Evolutionary conservation across 2,329 filamentous ascomycete genomes (phyloP), one percentile per base, ranked within the genome.

Genomic region (Tolypocladium inflatum): DNA sequence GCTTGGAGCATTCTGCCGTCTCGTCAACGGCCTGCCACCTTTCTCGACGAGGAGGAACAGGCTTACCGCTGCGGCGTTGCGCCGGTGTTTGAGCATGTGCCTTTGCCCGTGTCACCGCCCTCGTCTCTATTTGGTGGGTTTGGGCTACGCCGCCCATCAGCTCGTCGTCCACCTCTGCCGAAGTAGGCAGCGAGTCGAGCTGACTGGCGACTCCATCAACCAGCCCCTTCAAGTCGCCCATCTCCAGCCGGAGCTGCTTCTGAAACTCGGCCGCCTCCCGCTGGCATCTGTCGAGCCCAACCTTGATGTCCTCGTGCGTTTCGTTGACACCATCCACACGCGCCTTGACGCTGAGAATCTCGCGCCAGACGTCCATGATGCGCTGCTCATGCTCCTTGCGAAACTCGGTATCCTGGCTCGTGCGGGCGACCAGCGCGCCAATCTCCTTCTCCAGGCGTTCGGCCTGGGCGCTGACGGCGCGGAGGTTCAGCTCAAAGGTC

Each of bases 401-500:
- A 55, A 69, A 73, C 5, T 62, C 60, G 21, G 65, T 63, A 41
- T 74, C 66, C 10, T 67, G 57, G 9, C 61, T 60, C 2, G 68
- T 72, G 19, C 57, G 56, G 8, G 42, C 19, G 9, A 67, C 64
- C 8, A 74, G 67, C 21, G 59, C 57, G 8, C 57, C 58, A 35
- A 74, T 57, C 11, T 72, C 67, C 2, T 60, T 60, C 56, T 73
- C 67, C 2, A 74, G 66, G 4, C 65, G 63, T 48, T 68, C 63
- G 1, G 67, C 66, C 54, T 69, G 67, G 26, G 58, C 57, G 35
- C 59, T 55, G 30, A 74, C 59, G 38, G 64, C 58, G 42, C 68
- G 70, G 41, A 74, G 59, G 58, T 67, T 69, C 56, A 74, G 67
- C 61, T 74, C 72, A n/a, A 70, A 62, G 7, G 69, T 73, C 69